A percentile compares a stretch with the other conserved stretches of the same genome.
These are phyloP conservation scores for Dioszegia crocea DNA, from an alignment of 768 basidiomycete genomes.

Conservation along the genomic window DNA sequence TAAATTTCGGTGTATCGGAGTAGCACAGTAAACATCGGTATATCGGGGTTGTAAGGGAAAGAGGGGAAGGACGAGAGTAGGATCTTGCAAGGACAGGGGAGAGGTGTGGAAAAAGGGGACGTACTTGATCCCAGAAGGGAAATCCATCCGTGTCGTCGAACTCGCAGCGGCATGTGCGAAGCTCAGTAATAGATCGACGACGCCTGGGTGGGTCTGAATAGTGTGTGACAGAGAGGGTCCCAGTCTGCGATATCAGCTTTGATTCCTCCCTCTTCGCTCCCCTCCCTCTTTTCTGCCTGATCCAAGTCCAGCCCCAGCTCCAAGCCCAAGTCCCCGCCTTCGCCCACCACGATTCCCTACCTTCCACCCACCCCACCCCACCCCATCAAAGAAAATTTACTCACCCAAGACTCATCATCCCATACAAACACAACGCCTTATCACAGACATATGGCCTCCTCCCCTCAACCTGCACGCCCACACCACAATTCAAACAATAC, in stretches of 20 bases:
- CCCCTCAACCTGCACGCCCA: conserved; percentile 18
- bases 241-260: conserved; percentile 9
- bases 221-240: conserved; percentile 34
- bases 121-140: conserved; percentile 27
- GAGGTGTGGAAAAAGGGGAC: too few relatives aligned
- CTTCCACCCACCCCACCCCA: too few relatives aligned
- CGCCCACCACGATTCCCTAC: too few relatives aligned
- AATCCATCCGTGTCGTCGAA: conserved; percentile 24
- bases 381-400: too few relatives aligned
- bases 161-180: conserved; percentile 29
- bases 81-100: too few relatives aligned
- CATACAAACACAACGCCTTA: conserved; percentile 26
- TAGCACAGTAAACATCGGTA: too few relatives aligned
- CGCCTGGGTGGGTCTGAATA: conserved; percentile 27
- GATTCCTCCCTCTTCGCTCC: too few relatives aligned
- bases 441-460: conserved; percentile 34
- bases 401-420: conserved; percentile 28
- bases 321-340: too few relatives aligned
- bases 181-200: conserved; percentile 30
- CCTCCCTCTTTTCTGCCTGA: too few relatives aligned
- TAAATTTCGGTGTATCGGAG: not conserved
- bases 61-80: too few relatives aligned
- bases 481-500: conserved; percentile 36
- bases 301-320: too few relatives aligned
- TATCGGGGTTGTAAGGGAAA: too few relatives aligned